Evolutionary conservation across 2,329 filamentous ascomycete genomes (phyloP).

Genomic region (Aspergillus novoparasiticus): DNA sequence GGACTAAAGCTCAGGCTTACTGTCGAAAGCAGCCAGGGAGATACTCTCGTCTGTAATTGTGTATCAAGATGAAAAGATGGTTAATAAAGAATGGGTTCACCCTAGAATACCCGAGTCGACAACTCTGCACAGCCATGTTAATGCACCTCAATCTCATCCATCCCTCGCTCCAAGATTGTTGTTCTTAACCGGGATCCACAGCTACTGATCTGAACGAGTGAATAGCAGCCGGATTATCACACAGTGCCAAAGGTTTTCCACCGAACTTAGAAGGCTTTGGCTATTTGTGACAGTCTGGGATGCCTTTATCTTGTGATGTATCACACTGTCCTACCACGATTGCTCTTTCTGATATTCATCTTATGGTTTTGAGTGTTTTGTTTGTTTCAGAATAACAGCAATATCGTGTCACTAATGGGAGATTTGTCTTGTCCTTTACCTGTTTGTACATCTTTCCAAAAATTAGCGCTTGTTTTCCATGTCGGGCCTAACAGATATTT

Average conservation of each 20-base stretch:
- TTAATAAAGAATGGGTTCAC: not conserved
- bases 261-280: not conserved
- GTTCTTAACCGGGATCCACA: not conserved
- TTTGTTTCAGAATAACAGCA: not conserved
- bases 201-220: not conserved
- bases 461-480: not conserved
- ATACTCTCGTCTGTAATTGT: not conserved
- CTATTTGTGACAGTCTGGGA: not conserved
- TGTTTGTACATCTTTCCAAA: not conserved
- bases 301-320: not conserved
- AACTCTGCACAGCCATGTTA: not conserved
- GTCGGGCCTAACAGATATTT: not conserved
- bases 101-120: not conserved
- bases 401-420: not conserved
- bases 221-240: not conserved
- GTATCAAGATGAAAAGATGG: not conserved
- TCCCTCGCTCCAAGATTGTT: not conserved
- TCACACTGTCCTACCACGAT: not conserved
- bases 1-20: conserved; percentile 5
- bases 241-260: not conserved
- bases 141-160: not conserved
- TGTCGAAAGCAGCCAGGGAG: conserved; percentile 3
- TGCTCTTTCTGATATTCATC: not conserved
- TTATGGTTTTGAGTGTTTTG: not conserved
- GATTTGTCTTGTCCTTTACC: not conserved